Evolutionary conservation across 352 stramenopile genomes (phyloP).

Genomic region (Pythium aquatile): DNA sequence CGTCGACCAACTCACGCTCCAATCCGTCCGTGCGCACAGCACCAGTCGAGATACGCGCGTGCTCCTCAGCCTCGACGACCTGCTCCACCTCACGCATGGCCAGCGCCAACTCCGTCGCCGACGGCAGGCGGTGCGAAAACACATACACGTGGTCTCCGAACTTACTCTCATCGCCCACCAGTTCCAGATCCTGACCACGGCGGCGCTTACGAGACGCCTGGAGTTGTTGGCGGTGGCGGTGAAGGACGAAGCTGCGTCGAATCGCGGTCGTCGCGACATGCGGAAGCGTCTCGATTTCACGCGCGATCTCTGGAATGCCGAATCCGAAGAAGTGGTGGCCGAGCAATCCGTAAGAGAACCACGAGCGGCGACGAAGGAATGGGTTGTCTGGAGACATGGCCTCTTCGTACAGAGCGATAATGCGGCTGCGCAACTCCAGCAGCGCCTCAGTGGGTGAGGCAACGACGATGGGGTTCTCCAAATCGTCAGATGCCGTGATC

Average conservation of each 20-base stretch:
- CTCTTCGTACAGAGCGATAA: conserved; percentile 77
- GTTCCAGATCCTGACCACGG: conserved; percentile 24
- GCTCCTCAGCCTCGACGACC: conserved; percentile 74
- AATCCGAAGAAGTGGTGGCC: conserved; percentile 86
- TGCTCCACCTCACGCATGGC: conserved; percentile 83
- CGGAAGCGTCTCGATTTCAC: conserved; percentile 70
- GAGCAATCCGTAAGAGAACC: conserved; percentile 76
- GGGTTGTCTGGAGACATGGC: conserved; percentile 59
- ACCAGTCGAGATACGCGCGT: conserved; percentile 80
- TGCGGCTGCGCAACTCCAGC: conserved; percentile 62
- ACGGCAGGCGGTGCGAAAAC: conserved; percentile 84
- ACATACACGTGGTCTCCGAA: conserved; percentile 62
- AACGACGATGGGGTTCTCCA: conserved; percentile 58
- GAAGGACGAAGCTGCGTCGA: conserved; percentile 38
- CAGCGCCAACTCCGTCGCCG: conserved; percentile 65
- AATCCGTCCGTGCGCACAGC: conserved; percentile 87
- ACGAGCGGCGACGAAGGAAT: conserved; percentile 72
- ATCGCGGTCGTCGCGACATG: conserved; percentile 72
- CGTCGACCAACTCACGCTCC: conserved; percentile 46
- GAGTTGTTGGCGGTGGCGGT: conserved; percentile 33
- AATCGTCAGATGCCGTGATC: conserved; percentile 75
- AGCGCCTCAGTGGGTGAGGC: conserved; percentile 66
- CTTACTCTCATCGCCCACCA: conserved; percentile 5
- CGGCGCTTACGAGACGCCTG: conserved; percentile 29
- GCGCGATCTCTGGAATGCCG: conserved; percentile 57